Evolutionary conservation across 31 red algal genomes (phyloP), one percentile per base, ranked within the genome.

Genomic region (Odonthalia washingtoniensis): DNA sequence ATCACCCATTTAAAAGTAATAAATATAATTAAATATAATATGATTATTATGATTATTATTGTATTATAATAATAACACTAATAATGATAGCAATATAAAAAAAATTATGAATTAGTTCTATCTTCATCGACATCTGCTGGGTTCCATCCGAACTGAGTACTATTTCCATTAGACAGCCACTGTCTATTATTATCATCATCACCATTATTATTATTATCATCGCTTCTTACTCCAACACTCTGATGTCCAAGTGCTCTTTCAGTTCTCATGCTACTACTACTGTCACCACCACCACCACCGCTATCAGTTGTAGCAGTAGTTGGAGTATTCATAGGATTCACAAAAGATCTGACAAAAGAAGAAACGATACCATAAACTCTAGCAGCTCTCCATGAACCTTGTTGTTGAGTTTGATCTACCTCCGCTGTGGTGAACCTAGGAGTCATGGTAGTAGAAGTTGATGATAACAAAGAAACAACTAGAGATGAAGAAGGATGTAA

Each of bases 81-180:
- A n/a, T n/a, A n/a, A n/a, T n/a, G n/a, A n/a, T n/a, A n/a, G n/a
- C n/a, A n/a, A n/a, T n/a, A n/a, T n/a, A n/a, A n/a, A n/a, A n/a
- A n/a, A n/a, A n/a, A n/a, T n/a, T n/a, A n/a, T n/a, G n/a, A n/a
- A n/a, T n/a, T n/a, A n/a, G n/a, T n/a, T 80, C 41, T 46, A 32
- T 80, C 76, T n/a, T 82, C 33, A n/a, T 82, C 79, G 3, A 36
- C 61, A 68, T 82, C 57, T 4, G 32, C 27, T 60, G 79, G 38
- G 33, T 82, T 82, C 79, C 79, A 82, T 14, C 79, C 79, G 41
- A 46, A 82, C 61, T 82, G 79, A 46, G 62, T 68, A 68, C 79
- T 68, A 69, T 82, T 82, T 3, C 79, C 79, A 42, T 82, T 82
- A 14, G 79, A 82, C 53, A 82, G 41, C 60, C 57, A 69, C 49